Base-by-base conservation (phyloP, 108 stramenopile genomes). In the Fistulifera solaris region DNA sequence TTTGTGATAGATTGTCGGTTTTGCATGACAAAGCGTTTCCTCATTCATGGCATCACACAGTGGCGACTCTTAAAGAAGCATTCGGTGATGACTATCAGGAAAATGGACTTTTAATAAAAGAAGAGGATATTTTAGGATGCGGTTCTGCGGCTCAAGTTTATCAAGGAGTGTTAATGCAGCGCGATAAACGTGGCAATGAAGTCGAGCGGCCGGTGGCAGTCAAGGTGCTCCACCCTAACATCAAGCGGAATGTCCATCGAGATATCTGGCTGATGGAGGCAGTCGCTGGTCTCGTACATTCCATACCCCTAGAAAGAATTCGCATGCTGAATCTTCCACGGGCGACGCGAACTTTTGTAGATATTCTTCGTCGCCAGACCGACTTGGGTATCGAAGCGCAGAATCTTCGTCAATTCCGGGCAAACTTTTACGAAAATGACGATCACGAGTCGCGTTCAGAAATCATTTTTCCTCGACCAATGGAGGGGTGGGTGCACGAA, bases 121-220 rank as follows among this genome's bases (percentile, higher is more conserved):
- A 49, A 11, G 38, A 70, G 22, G 71, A 75, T 28, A 68, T 73
- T 27, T 74, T 89, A 65, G 93, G 93, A 11, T 87, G 85, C 48
- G 93, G 93, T 14, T 77, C 82, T 40, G 93, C 83, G 8, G 93
- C 93, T n/a, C 89, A 90, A 65, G 93, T 94, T 0, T 85, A 94
- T 66, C 63, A 58, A 39, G 88, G 75, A 12, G 75, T 57, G 11
- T 60, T 93, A 15, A 72, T 23, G 18, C 27, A 14, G 0, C 26
- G 38, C 19, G 23, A 61, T 22, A 28, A 6, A 50, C 58, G 40
- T 43, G 62, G 56, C 17, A 53, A 63, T 13, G 63, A 55, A 19
- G 44, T 45, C 7, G 52, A 48, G 8, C 17, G 58, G 10, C 26
- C 25, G 28, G 87, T 89, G 25, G 93, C 93, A 3, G 61, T 94